A percentile compares a stretch with the other conserved stretches of the same genome.
These are phyloP conservation scores for Salicornia ramosissima DNA, from an alignment of 148 eudicot genomes.

Conservation along the genomic window DNA sequence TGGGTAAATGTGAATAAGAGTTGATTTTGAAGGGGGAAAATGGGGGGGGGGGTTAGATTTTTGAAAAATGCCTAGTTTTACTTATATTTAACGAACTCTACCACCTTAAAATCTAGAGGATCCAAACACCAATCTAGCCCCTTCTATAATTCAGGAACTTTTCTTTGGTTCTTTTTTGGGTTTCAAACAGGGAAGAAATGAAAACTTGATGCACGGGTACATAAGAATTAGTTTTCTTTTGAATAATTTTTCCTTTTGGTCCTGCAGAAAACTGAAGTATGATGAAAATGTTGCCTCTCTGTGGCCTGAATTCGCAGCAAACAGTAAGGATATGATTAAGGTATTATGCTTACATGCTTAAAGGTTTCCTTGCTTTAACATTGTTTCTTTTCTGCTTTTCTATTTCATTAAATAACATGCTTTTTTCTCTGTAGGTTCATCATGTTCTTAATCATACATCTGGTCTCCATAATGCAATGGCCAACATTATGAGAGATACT, in stretches of 20 bases:
- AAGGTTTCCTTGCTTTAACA: too few relatives aligned
- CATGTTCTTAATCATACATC: constrained; percentile 96
- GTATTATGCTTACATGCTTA: constrained; percentile 28
- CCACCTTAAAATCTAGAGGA: too few relatives aligned
- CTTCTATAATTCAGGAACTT: neutral
- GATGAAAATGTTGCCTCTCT: constrained; percentile 77
- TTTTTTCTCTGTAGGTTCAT: constrained; percentile 57
- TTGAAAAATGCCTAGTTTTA: too few relatives aligned
- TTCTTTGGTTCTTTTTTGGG: neutral
- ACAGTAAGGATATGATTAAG: constrained; percentile 74
- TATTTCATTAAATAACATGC: constrained; percentile 6
- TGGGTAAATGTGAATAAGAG: too few relatives aligned
- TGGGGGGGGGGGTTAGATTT: too few relatives aligned
- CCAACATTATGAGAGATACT: constrained; percentile 51
- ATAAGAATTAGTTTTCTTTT: constrained; percentile 1
- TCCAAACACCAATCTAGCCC: too few relatives aligned
- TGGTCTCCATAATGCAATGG: constrained; percentile 91
- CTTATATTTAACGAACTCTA: too few relatives aligned
- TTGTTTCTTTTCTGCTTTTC: constrained; percentile 7
- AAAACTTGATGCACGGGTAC: neutral
- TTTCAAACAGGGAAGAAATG: neutral
- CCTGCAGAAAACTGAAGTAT: constrained; percentile 71
- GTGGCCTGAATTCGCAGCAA: constrained; percentile 85
- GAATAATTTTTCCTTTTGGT: constrained; percentile 13
- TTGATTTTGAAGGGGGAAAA: too few relatives aligned